These are phyloP conservation scores for Coemansia sp. DNA, from an alignment of 192 early-diverging fungal genomes.

Conservation along the genomic window DNA sequence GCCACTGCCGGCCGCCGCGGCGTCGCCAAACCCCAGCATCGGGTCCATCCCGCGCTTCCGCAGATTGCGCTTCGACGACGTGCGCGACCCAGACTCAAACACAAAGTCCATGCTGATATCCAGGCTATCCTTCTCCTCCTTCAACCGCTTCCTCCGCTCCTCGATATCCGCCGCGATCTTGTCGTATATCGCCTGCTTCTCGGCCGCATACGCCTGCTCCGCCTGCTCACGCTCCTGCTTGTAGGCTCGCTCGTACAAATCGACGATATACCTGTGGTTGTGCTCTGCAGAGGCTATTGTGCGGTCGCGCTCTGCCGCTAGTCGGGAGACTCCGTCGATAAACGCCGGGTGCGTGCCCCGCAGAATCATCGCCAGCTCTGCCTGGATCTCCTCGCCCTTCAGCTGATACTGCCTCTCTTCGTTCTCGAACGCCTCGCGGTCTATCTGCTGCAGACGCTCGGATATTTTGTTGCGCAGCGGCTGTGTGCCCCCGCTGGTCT, in stretches of 20 bases:
- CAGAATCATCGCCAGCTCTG: constrained; percentile 30
- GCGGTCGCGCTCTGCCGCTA: constrained; percentile 68
- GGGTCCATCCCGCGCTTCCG: constrained; percentile 57
- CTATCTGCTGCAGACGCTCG: constrained; percentile 46
- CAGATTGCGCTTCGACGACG: constrained; percentile 57
- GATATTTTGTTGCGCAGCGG: constrained; percentile 43
- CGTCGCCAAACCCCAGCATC: constrained; percentile 24
- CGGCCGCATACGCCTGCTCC: constrained; percentile 66
- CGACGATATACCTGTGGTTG: constrained; percentile 39
- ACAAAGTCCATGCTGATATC: constrained; percentile 63
- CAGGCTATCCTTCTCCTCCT: constrained; percentile 82
- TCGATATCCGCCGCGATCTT: constrained; percentile 75
- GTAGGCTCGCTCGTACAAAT: constrained; percentile 33
- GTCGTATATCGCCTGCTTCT: constrained; percentile 68
- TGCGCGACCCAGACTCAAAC: constrained; percentile 41
- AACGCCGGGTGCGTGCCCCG: constrained; percentile 69
- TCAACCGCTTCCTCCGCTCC: constrained; percentile 67
- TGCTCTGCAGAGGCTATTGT: constrained; percentile 66
- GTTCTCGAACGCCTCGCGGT: constrained; percentile 46
- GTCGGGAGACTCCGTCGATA: constrained; percentile 58
- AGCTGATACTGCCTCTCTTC: constrained; percentile 42
- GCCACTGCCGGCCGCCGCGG: background rate
- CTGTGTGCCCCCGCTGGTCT: constrained; percentile 10
- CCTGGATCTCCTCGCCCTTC: constrained; percentile 48
- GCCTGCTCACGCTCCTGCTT: constrained; percentile 41